Conservation (phyloP, 83 land plant species). For the Picea engelmannii region DNA sequence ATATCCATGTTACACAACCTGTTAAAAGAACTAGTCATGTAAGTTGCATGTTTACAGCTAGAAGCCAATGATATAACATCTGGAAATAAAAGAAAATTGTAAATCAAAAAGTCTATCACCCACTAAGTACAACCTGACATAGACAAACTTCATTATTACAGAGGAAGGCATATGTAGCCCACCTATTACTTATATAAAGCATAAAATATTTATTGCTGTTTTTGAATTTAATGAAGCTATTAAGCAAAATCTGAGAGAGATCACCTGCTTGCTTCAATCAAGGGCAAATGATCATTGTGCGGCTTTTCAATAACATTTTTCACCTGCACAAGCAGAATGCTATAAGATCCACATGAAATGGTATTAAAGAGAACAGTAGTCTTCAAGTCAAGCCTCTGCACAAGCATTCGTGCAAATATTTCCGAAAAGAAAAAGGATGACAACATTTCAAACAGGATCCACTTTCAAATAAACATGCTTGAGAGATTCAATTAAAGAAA, state of each 20-base stretch:
- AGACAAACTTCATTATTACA: not conserved
- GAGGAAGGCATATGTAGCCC: not conserved
- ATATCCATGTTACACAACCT: conserved; percentile 99
- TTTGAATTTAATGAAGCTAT: not conserved
- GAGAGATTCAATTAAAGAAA: not conserved
- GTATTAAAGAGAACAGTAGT: too few relatives aligned
- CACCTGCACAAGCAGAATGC: conserved; percentile 59
- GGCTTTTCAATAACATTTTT: conserved; percentile 95
- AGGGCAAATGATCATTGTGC: conserved; percentile 91
- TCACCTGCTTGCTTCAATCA: conserved; percentile 98
- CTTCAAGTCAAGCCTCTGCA: too few relatives aligned
- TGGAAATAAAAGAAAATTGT: not conserved
- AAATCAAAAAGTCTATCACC: not conserved
- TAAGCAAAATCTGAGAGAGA: not conserved
- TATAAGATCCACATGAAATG: not conserved
- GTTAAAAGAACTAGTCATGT: conserved; percentile 22
- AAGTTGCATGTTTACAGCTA: not conserved
- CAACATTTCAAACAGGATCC: conserved; percentile 2
- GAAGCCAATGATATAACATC: not conserved
- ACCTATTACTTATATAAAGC: not conserved
- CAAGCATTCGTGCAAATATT: not conserved
- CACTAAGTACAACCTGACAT: not conserved
- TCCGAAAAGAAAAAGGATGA: not conserved
- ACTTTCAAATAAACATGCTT: not conserved
- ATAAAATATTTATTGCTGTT: not conserved